Evolutionary conservation across 805 yeast species (phyloP).

Genomic region (Cyberlindnera lachancei): DNA sequence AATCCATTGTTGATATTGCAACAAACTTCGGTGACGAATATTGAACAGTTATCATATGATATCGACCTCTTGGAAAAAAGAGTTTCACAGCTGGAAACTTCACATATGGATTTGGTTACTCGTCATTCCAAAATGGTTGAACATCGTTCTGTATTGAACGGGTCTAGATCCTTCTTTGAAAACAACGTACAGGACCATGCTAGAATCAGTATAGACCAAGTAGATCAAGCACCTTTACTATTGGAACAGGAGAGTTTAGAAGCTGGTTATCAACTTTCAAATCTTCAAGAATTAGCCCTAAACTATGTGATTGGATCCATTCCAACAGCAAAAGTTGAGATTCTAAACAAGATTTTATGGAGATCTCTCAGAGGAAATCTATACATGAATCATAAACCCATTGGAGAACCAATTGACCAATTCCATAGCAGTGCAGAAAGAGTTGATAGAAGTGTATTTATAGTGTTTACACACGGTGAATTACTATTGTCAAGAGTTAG

Average conservation of each 20-base stretch:
- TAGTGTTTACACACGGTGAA: conserved; percentile 88
- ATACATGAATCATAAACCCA: conserved; percentile 65
- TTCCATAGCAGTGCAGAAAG: conserved; percentile 43
- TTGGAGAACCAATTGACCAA: conserved; percentile 64
- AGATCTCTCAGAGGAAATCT: conserved; percentile 90
- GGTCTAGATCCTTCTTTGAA: conserved; percentile 42
- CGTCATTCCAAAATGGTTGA: conserved; percentile 65
- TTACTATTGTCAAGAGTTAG: conserved; percentile 63
- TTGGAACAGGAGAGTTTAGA: conserved; percentile 31
- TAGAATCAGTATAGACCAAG: conserved; percentile 28
- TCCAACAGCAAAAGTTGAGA: conserved; percentile 56
- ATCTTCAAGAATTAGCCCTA: conserved; percentile 18
- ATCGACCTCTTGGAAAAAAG: conserved; percentile 68
- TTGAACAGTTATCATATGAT: conserved; percentile 58
- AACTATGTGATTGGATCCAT: conserved; percentile 65
- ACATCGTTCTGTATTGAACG: conserved; percentile 52
- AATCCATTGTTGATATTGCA: conserved; percentile 21
- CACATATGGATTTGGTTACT: conserved; percentile 54
- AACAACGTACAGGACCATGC: conserved; percentile 25
- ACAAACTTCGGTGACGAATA: conserved; percentile 34
- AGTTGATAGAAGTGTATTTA: conserved; percentile 72
- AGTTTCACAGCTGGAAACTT: conserved; percentile 60
- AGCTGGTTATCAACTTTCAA: conserved; percentile 24
- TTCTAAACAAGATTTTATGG: conserved; percentile 82
- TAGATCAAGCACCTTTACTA: conserved; percentile 32